Base-by-base conservation (phyloP, 2,329 filamentous ascomycete species). In the Cercospora zeae-maydis region DNA sequence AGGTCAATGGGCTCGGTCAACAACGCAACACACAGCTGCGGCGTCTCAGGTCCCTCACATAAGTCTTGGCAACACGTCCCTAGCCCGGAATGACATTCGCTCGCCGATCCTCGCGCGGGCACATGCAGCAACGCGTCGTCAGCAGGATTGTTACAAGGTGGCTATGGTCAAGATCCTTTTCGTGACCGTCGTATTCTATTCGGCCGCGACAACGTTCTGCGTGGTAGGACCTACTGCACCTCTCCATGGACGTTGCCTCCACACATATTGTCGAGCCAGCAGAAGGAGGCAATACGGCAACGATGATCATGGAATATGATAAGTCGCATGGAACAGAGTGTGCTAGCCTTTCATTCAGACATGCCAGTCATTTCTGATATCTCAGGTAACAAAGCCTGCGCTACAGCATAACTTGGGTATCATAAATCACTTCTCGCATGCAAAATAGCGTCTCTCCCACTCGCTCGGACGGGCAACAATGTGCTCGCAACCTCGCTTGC, bases 321-420 rank as follows among this genome's bases (percentile, higher is more conserved):
- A 5, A 45, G 39, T 2, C 9, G 14, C 21, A 31, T 27, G 10
- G 21, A 16, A 31, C 11, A 51, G 13, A 31, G n/a, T 19, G n/a
- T 13, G n/a, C n/a, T 13, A 13, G 2, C 36, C 8, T 16, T 33
- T 16, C 21, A 10, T 34, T 24, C 11, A 6, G 34, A 58, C 27
- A 19, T 16, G 42, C 11, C 30, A 16, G 33, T 49, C 30, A 49
- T 34, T 58, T 24, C 39, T 49, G 37, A 36, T 16, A n/a, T 31
- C 30, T 37, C 24, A 49, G 56, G 56, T 21, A 49, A 37, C 27
- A 30, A 21, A n/a, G 37, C 36, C 36, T 45, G 39, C 24, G 54
- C 21, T 31, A 30, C 37, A 57, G 56, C 31, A 58, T 49, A 58
- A 39, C 13, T 49, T 9, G 56, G 56, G 56, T 58, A 58, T 58